A percentile compares a stretch with the other conserved stretches of the same genome.
phyloP scores from a whole-genome alignment of 2,329 filamentous ascomycete species.

The Epichloe amarillans region DNA sequence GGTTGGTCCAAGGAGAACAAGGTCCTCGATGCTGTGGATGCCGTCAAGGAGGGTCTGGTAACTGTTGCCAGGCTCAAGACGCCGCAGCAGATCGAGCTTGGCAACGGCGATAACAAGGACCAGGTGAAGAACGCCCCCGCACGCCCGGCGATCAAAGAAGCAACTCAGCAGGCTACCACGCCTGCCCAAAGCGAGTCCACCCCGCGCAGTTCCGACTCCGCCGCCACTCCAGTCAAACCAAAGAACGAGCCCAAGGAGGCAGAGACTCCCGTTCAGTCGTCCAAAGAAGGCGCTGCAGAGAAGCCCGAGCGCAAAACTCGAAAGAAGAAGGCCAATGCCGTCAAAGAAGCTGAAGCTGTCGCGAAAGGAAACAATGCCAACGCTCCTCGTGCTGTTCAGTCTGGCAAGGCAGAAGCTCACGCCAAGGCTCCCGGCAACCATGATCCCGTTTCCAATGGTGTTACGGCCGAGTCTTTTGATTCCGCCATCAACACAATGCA shows the following conservation, averaged over 20 bases:
- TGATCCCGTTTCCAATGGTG: slow-evolving; percentile 11
- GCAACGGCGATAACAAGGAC: slow-evolving; percentile 22
- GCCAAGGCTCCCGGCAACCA: slow-evolving; percentile 18
- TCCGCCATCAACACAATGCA: slow-evolving; percentile 41
- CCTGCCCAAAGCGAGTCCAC: slow-evolving; percentile 13
- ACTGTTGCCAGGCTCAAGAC: slow-evolving; percentile 57
- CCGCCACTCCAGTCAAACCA: slow-evolving; percentile 21
- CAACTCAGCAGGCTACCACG: slow-evolving; percentile 12
- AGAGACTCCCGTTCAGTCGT: slow-evolving; percentile 27
- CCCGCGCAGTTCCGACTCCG: slow-evolving; percentile 20
- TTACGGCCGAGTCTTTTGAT: slow-evolving; percentile 36
- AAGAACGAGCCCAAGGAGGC: slow-evolving; percentile 35
- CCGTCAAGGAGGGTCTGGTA: slow-evolving; percentile 59
- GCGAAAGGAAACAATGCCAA: slow-evolving; percentile 27
- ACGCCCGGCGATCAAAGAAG: slow-evolving; percentile 17
- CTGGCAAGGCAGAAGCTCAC: slow-evolving; percentile 15
- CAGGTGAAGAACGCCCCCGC: slow-evolving; percentile 23
- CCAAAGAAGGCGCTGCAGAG: slow-evolving; percentile 31
- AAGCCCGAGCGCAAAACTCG: slow-evolving; percentile 47
- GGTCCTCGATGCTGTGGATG: slow-evolving; percentile 66
- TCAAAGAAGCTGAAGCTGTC: slow-evolving; percentile 30
- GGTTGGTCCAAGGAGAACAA: slow-evolving; percentile 89
- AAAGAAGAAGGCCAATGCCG: slow-evolving; percentile 52
- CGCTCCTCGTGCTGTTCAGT: slow-evolving; percentile 19
- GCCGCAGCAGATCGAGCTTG: slow-evolving; percentile 29